Percentiles rank a stretch among this genome's conserved stretches.
Evolutionary conservation across 257 asterid genomes (phyloP).

Genomic region (Ballota nigra): DNA sequence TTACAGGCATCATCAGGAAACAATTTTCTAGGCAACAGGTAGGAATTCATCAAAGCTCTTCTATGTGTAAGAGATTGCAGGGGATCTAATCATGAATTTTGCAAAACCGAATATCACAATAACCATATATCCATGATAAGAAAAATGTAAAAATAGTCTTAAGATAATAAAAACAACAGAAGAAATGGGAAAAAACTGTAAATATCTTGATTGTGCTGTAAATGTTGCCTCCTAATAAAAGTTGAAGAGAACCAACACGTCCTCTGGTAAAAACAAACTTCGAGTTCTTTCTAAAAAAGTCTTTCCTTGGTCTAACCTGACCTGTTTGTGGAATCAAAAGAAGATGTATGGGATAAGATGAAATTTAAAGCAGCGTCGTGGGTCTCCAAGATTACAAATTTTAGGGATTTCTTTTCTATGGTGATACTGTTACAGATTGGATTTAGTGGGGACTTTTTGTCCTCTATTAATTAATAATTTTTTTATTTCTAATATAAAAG

Average conservation of each 20-base stretch:
- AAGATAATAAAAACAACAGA: background rate
- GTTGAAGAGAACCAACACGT: background rate
- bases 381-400: background rate
- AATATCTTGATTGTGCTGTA: background rate
- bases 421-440: background rate
- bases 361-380: background rate
- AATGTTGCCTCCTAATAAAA: background rate
- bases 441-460: background rate
- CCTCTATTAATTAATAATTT: background rate
- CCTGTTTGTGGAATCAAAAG: background rate
- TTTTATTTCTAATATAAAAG: background rate
- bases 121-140: background rate
- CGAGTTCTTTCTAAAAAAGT: background rate
- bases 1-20: background rate
- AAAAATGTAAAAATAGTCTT: background rate
- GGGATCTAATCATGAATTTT: background rate
- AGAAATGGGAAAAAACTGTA: background rate
- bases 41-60: background rate
- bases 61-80: background rate
- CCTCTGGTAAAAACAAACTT: background rate
- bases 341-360: background rate
- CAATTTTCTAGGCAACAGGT: background rate
- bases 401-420: background rate
- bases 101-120: background rate
- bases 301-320: background rate